Percentiles rank a stretch among this genome's conserved stretches.
These are phyloP conservation scores for Aureobasidium sp. DNA, from an alignment of 2,329 filamentous ascomycete genomes.

Conservation along the genomic window DNA sequence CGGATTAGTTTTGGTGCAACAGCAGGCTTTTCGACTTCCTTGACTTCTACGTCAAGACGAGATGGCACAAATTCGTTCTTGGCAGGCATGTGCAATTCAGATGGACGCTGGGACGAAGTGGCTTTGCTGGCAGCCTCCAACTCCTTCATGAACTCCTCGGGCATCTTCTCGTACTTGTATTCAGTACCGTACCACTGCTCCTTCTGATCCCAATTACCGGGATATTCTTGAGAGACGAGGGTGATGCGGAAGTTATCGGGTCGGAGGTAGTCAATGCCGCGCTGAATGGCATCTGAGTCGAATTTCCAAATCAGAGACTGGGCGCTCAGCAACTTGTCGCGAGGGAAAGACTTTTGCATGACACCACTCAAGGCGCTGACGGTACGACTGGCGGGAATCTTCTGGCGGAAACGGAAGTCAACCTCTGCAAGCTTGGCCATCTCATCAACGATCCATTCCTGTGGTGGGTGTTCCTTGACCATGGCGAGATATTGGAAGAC, in stretches of 20 bases:
- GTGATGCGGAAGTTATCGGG: constrained; percentile 86
- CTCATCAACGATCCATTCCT: constrained; percentile 92
- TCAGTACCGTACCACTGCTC: constrained; percentile 99
- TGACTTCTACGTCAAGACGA: constrained; percentile 89
- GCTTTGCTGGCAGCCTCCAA: constrained; percentile 54
- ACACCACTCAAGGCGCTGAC: constrained; percentile 74
- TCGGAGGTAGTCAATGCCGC: constrained; percentile 63
- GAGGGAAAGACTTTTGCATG: constrained; percentile 85
- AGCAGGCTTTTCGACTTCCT: constrained; percentile 67
- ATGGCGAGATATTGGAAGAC: constrained; percentile 90
- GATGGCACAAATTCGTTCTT: constrained; percentile 94
- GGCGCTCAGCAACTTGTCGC: constrained; percentile 81
- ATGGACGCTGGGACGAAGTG: constrained; percentile 49
- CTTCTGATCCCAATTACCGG: constrained; percentile 74
- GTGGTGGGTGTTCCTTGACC: constrained; percentile 67
- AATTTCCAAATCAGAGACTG: constrained; percentile 70
- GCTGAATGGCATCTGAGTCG: constrained; percentile 64
- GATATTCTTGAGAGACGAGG: constrained; percentile 73
- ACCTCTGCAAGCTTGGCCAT: constrained; percentile 85
- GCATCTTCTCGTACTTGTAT: constrained; percentile 74
- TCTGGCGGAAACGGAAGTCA: constrained; percentile 91
- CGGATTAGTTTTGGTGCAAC: constrained; percentile 72
- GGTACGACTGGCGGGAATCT: constrained; percentile 80
- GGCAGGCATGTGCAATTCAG: constrained; percentile 75
- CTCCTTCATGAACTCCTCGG: constrained; percentile 62